Evolutionary conservation across 495 filamentous ascomycete genomes (phyloP).

Genomic region (Saxispiralis lemnorum): DNA sequence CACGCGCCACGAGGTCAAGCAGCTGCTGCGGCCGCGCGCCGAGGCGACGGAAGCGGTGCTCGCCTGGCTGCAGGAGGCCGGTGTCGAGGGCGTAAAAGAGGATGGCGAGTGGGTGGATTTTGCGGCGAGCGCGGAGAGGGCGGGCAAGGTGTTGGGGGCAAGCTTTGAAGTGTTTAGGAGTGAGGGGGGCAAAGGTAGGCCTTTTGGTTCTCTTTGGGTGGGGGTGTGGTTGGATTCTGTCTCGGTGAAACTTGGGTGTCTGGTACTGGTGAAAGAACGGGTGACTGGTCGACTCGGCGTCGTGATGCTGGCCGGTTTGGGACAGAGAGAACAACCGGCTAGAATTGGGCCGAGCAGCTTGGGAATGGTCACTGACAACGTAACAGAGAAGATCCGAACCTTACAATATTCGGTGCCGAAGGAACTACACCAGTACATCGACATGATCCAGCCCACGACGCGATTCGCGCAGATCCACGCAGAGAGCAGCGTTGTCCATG

Average conservation of each 20-base stretch:
- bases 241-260: no score
- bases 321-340: no score
- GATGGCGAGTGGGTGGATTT: conserved; percentile 26
- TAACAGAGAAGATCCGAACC: conserved; percentile 27
- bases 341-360: no score
- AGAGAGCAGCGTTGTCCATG: neutral
- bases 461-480: conserved; percentile 24
- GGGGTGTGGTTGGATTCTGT: no score
- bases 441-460: conserved; percentile 42
- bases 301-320: no score
- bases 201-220: no score
- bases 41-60: conserved; percentile 17
- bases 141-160: conserved; percentile 20
- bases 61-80: conserved; percentile 17
- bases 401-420: conserved; percentile 47
- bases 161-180: conserved; percentile 17
- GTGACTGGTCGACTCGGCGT: no score
- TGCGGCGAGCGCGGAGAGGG: conserved; percentile 14
- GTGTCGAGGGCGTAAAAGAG: conserved; percentile 17
- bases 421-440: conserved; percentile 31
- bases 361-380: no score
- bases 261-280: no score
- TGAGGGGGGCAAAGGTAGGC: neutral
- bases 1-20: conserved; percentile 31
- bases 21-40: conserved; percentile 16